Percentiles rank a stretch among this genome's conserved stretches.
phyloP scores from a whole-genome alignment of 164 flowering plant species.

The Sextonia rubra region DNA sequence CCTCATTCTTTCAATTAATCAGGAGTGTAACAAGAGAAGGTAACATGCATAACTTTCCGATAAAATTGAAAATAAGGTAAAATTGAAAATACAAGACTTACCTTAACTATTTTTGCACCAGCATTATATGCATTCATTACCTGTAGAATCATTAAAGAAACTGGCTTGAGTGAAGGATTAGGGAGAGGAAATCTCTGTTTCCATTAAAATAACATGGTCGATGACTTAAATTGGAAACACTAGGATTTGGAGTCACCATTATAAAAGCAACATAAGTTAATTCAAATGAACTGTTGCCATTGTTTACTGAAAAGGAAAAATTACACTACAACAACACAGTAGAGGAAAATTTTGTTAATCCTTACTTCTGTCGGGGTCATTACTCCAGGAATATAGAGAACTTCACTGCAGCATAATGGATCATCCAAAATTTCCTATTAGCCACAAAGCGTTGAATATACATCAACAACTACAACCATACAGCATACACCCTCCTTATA shows the following conservation, averaged over 20 bases:
- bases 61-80: too few relatives aligned
- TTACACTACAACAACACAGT: background rate
- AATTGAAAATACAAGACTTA: slow-evolving; percentile 5
- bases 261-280: background rate
- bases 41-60: background rate
- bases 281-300: background rate
- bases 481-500: background rate
- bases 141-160: slow-evolving; percentile 11
- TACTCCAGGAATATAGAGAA: slow-evolving; percentile 76
- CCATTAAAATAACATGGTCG: background rate
- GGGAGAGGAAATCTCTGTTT: background rate
- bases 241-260: background rate
- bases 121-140: slow-evolving; percentile 20
- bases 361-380: slow-evolving; percentile 89
- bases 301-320: background rate
- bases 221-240: background rate
- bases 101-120: slow-evolving; percentile 32
- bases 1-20: background rate
- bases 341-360: background rate
- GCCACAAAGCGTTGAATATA: background rate
- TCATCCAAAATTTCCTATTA: slow-evolving; percentile 50
- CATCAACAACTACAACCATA: background rate
- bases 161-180: background rate
- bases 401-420: slow-evolving; percentile 27
- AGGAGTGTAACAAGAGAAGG: background rate